phyloP scores from a whole-genome alignment of 768 basidiomycete genomes.

The Boletus pseudo-olivaceus region DNA sequence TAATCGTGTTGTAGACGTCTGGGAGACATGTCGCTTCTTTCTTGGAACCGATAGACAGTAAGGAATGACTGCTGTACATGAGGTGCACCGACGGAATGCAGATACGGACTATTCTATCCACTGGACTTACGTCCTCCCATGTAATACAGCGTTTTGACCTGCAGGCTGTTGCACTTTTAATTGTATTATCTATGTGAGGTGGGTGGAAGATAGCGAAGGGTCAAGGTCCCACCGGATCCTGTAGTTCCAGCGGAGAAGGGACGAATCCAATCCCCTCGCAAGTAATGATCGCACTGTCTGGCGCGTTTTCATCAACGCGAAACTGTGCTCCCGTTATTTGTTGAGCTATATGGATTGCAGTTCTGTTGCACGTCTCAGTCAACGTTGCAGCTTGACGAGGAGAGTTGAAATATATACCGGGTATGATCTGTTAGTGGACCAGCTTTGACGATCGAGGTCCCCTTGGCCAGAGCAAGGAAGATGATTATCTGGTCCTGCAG shows the following conservation, averaged over 20 bases:
- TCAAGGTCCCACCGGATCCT: background rate
- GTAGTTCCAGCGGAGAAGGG: conserved; percentile 10
- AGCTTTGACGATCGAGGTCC: conserved; percentile 52
- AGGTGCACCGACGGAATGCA: background rate
- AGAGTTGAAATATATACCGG: conserved; percentile 36
- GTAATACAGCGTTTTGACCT: conserved; percentile 21
- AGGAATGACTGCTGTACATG: conserved; percentile 1
- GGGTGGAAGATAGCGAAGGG: background rate
- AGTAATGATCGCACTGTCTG: conserved; percentile 43
- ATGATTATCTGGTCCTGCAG: conserved; percentile 77
- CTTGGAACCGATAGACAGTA: conserved; percentile 63
- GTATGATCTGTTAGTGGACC: conserved; percentile 68
- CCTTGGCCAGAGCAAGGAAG: conserved; percentile 70
- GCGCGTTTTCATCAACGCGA: conserved; percentile 42
- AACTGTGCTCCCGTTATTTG: conserved; percentile 68
- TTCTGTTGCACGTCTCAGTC: conserved; percentile 27
- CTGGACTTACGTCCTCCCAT: conserved; percentile 12
- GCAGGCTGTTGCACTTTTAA: conserved; percentile 16
- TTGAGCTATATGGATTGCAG: conserved; percentile 74
- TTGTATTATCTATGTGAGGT: conserved; percentile 20
- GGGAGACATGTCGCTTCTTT: conserved; percentile 83
- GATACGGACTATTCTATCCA: conserved; percentile 17
- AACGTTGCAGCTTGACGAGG: background rate
- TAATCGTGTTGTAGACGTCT: conserved; percentile 51
- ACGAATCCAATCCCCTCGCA: conserved; percentile 65